These are phyloP conservation scores for Starmerella ratchasimensis DNA, from an alignment of 805 yeast genomes.

Conservation along the genomic window DNA sequence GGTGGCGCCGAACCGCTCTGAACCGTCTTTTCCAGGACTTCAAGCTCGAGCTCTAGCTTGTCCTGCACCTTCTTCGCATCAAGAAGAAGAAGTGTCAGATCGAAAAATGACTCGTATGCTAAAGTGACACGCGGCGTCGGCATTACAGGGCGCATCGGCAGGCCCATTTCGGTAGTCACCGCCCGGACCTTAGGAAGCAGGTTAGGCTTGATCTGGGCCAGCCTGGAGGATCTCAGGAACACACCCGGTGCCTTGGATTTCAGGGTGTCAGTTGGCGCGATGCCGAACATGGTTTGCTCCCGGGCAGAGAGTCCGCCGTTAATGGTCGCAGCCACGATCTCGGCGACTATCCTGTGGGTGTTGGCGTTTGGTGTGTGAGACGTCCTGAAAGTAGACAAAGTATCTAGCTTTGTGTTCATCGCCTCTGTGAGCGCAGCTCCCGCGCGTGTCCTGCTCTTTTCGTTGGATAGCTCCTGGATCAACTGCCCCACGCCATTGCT, in stretches of 20 bases:
- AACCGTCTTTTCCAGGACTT: slow-evolving; percentile 26
- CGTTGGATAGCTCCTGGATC: slow-evolving; percentile 62
- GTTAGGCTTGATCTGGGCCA: slow-evolving; percentile 66
- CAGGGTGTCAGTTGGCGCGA: slow-evolving; percentile 37
- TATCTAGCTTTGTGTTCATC: too few species aligned
- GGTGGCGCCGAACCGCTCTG: too few species aligned
- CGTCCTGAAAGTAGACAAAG: too few species aligned
- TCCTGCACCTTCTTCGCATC: slow-evolving; percentile 81
- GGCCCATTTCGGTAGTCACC: slow-evolving; percentile 60
- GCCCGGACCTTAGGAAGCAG: slow-evolving; percentile 47
- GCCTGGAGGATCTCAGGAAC: slow-evolving; percentile 60
- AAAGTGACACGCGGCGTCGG: slow-evolving; percentile 69
- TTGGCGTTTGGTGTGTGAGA: too few species aligned
- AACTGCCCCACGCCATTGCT: slow-evolving; percentile 84
- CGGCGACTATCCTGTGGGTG: slow-evolving; percentile 15
- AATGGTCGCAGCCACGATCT: slow-evolving; percentile 24
- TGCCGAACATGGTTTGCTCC: slow-evolving; percentile 77
- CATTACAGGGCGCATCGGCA: slow-evolving; percentile 74
- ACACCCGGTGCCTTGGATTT: slow-evolving; percentile 56
- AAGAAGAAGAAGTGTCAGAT: slow-evolving; percentile 53
- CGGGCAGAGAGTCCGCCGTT: slow-evolving; percentile 49
- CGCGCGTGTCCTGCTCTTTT: slow-evolving; percentile 33
- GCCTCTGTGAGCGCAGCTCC: too few species aligned
- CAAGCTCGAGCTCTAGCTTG: slow-evolving; percentile 67
- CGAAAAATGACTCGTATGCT: slow-evolving; percentile 61